Base-by-base conservation (phyloP, 805 yeast genomes). In the Candida glaebosa region DNA sequence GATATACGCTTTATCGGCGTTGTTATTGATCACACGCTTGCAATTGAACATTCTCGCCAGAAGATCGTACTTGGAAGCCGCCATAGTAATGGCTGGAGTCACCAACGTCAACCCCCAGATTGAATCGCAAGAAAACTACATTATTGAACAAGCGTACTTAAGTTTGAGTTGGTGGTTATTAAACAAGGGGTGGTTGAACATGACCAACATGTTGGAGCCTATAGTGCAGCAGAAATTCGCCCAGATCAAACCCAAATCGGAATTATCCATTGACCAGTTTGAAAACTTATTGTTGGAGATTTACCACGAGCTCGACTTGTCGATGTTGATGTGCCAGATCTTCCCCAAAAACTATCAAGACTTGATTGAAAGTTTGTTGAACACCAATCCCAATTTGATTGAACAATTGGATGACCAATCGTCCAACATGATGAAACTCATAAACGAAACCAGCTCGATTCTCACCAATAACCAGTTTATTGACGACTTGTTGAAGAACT, bases 141-240 rank as follows among this genome's bases (percentile, higher is more conserved):
- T 75, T 25, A 73, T 82, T 30, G 93, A 85, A 52, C 91, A 93
- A 53, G 84, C 88, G 38, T 91, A 85, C 57, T 69, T 91, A 36
- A 84, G 95, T 0, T 76, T 88, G 47, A 83, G 90, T 46, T 91
- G 97, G 96, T 91, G 96, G 96, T 61, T 91, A 35, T 69, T 91
- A 38, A 89, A 91, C 60, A 78, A 81, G 48, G 98, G 98, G 0
- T 88, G 93, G 89, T 52, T 71, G 17, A 65, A 71, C 25, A 64
- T 87, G 26, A 71, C 78, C 17, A 63, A 69, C 20, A 61, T 72
- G 16, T 77, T 87, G 20, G 78, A 79, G 52, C 56, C 60, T 1
- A 65, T 76, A 3, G 90, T 91, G 3, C 70, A 67, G 22, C 70
- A 69, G 24, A 81, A 79, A 18, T 87, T 88, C 57, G 75, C 68